Base-by-base conservation (phyloP, 1,284 basidiomycete species). In the Ceratobasidium sp. region DNA sequence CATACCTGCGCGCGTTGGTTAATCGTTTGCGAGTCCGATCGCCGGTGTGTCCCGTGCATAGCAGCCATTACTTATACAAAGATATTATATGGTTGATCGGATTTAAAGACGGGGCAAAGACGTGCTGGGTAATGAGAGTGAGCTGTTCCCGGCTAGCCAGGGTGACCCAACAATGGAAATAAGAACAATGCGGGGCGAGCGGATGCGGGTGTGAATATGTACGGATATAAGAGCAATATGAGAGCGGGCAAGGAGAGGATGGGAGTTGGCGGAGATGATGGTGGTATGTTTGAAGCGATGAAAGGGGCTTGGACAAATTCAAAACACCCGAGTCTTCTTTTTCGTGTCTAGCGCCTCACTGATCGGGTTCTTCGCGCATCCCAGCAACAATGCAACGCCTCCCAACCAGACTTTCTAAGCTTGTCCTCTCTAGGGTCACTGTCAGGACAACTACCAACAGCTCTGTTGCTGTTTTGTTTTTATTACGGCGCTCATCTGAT, bases 1-100 rank as follows among this genome's bases (percentile, higher is more conserved):
- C 78, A 1, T 71, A 81, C 81, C 79, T 81, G 81, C 53, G 81
- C 81, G 49, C 81, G 78, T 63, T 81, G 81, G 67, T 81, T 81
- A n/a, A 77, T 70, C 46, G 73, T 77, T 33, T 77, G 77, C 18
- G 81, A 81, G n/a, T 77, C 79, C 23, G 76, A 78, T 23, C 78
- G 78, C 20, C 75, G 78, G 60, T 80, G 81, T n/a, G 73, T 63
- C 40, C 70, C 79, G 53, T 77, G 79, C 79, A 80, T 81, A 51
- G 66, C 76, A 66, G 72, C 44, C 40, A 75, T 73, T 75, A 75
- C 23, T 75, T 66, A 55, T 75, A 75, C 72, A 75, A 46, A 33
- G 53, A 39, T 64, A 75, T 49, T 51, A 68, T 68, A 42, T 51
- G 46, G 46, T 26, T 26, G 66, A 42, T 70, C 18, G 26, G 51